A percentile compares a stretch with the other conserved stretches of the same genome.
phyloP scores from a whole-genome alignment of 768 basidiomycete species.

The Lentinus tigrinus region DNA sequence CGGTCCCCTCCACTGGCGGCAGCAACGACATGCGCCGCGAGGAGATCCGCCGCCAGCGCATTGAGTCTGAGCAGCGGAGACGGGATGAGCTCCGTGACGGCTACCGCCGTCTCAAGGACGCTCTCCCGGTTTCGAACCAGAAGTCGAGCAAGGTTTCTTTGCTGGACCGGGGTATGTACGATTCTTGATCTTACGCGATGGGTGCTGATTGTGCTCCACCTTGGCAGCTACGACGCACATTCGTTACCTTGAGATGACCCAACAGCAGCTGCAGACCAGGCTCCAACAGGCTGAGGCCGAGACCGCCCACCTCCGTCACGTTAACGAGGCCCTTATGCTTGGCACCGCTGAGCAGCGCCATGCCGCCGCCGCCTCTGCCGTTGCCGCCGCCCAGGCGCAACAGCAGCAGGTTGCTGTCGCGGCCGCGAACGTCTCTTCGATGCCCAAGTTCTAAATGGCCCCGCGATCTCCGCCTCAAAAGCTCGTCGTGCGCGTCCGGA shows the following conservation, averaged over 20 bases:
- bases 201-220: conserved; percentile 12
- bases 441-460: conserved; percentile 25
- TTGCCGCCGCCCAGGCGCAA: conserved; percentile 41
- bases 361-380: conserved; percentile 55
- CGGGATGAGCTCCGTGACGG: conserved; percentile 92
- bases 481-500: conserved; percentile 26
- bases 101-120: conserved; percentile 87
- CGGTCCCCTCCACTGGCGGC: conserved; percentile 40
- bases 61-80: conserved; percentile 90
- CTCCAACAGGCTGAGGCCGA: conserved; percentile 79
- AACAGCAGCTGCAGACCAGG: conserved; percentile 70
- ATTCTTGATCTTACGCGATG: conserved; percentile 1
- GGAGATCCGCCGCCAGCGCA: conserved; percentile 88
- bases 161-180: conserved; percentile 71
- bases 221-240: conserved; percentile 76
- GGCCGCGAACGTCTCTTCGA: conserved; percentile 34
- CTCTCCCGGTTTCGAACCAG: conserved; percentile 86
- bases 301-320: conserved; percentile 73
- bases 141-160: conserved; percentile 91
- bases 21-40: conserved; percentile 76
- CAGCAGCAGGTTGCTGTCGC: conserved; percentile 42
- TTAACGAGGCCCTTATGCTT: conserved; percentile 90
- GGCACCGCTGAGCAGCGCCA: conserved; percentile 74
- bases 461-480: conserved; percentile 24
- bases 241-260: conserved; percentile 81